phyloP scores from a whole-genome alignment of 164 flowering plant species.

The Warburgia ugandensis region DNA sequence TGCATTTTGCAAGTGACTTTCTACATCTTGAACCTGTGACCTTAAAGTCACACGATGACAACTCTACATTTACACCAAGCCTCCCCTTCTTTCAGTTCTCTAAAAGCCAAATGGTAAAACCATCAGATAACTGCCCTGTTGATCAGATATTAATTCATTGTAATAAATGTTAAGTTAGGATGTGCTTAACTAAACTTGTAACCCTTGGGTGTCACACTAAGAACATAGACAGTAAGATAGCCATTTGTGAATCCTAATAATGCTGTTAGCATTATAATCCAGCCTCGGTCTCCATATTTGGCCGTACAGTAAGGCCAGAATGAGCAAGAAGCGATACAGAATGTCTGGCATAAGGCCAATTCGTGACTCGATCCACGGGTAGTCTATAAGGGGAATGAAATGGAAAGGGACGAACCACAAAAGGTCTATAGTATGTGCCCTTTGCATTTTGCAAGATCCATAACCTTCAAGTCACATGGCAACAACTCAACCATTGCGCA shows the following conservation, averaged over 20 bases:
- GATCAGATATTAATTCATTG: too few species aligned
- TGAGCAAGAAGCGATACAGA: conserved; percentile 41
- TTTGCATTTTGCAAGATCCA: conserved; percentile 60
- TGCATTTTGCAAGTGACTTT: too few species aligned
- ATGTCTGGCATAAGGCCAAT: conserved; percentile 32
- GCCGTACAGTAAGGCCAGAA: conserved; percentile 59
- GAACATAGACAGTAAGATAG: conserved; percentile 51
- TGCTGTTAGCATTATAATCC: conserved; percentile 53
- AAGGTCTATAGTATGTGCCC: too few species aligned
- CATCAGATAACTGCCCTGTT: too few species aligned
- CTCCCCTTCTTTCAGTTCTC: too few species aligned
- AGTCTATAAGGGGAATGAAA: conserved; percentile 47
- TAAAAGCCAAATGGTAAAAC: conserved; percentile 12
- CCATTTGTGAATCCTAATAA: conserved; percentile 55
- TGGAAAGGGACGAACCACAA: conserved; percentile 56
- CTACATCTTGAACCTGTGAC: too few species aligned
- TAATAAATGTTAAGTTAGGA: too few species aligned
- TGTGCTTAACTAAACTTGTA: conserved; percentile 37
- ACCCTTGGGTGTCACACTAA: conserved; percentile 54
- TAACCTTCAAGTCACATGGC: conserved; percentile 44
- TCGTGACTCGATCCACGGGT: conserved; percentile 42
- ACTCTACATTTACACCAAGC: too few species aligned
- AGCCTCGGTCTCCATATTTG: conserved; percentile 57
- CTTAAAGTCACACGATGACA: too few species aligned
- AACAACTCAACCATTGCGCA: not conserved